Percentiles rank a stretch among this genome's conserved stretches.
phyloP scores from a whole-genome alignment of 768 basidiomycete species.

The Russula olivacea region DNA sequence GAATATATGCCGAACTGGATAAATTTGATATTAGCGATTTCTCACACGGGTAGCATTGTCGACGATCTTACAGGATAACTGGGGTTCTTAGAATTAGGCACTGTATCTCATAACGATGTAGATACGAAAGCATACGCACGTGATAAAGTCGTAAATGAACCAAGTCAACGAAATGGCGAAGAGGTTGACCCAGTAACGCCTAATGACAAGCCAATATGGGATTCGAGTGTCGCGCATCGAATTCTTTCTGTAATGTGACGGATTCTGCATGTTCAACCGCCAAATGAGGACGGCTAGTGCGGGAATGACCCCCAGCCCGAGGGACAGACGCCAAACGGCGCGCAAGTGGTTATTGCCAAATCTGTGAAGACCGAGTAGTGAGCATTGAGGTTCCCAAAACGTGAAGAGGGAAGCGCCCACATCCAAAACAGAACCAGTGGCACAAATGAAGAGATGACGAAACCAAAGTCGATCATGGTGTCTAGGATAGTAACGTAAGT shows the following conservation, averaged over 20 bases:
- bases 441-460: constrained; percentile 73
- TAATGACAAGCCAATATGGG: constrained; percentile 71
- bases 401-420: constrained; percentile 37
- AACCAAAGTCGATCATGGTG: constrained; percentile 80
- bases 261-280: constrained; percentile 82
- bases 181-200: constrained; percentile 73
- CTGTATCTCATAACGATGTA: neutral
- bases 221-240: constrained; percentile 71
- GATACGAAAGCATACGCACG: constrained; percentile 36
- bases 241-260: constrained; percentile 63
- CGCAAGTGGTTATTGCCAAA: constrained; percentile 76
- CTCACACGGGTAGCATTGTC: constrained; percentile 1
- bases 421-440: constrained; percentile 89
- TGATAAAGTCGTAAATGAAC: constrained; percentile 83
- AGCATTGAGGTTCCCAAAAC: constrained; percentile 4
- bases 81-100: neutral
- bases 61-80: constrained; percentile 55
- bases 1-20: constrained; percentile 74
- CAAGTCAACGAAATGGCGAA: constrained; percentile 72
- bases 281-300: constrained; percentile 78
- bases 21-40: neutral
- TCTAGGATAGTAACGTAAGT: constrained; percentile 38
- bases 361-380: constrained; percentile 33
- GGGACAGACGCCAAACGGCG: constrained; percentile 80
- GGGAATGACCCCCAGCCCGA: constrained; percentile 79